Evolutionary conservation across 2,329 filamentous ascomycete species (phyloP).

Genomic region (Pseudogymnoascus destructans): DNA sequence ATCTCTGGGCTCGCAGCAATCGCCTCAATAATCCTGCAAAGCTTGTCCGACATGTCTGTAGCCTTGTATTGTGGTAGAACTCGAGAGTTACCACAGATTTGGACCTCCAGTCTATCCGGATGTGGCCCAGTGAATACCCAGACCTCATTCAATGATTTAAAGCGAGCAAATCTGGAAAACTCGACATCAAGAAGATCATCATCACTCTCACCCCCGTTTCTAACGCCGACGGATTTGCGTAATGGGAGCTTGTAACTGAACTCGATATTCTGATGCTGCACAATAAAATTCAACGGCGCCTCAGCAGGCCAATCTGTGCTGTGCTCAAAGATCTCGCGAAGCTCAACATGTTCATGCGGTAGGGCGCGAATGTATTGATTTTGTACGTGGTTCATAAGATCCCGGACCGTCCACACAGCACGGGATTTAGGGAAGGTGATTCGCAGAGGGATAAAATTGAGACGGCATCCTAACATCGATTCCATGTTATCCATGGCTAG

Average conservation of each 20-base stretch:
- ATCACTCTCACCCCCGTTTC: background rate
- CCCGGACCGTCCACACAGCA: slow-evolving; percentile 29
- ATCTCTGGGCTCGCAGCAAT: background rate
- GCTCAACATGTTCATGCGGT: slow-evolving; percentile 29
- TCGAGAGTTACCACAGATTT: background rate
- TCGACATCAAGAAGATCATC: background rate
- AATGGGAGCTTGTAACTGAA: background rate
- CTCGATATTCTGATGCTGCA: slow-evolving; percentile 35
- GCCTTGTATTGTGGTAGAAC: background rate
- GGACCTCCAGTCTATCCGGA: background rate
- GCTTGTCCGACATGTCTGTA: background rate
- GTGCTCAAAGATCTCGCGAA: slow-evolving; percentile 29
- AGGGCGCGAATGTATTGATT: slow-evolving; percentile 34
- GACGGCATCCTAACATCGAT: slow-evolving; percentile 31
- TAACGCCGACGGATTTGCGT: background rate
- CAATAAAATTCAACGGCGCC: slow-evolving; percentile 40
- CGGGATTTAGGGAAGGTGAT: slow-evolving; percentile 19
- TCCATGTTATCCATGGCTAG: slow-evolving; percentile 28
- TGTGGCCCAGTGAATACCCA: background rate
- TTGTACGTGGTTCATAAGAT: slow-evolving; percentile 27
- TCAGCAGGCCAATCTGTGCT: slow-evolving; percentile 26
- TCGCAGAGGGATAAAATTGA: slow-evolving; percentile 32
- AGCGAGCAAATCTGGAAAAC: background rate
- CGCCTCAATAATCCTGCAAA: background rate
- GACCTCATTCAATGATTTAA: background rate